phyloP scores from a whole-genome alignment of 2,329 filamentous ascomycete genomes.

The Trichoderma sp. region DNA sequence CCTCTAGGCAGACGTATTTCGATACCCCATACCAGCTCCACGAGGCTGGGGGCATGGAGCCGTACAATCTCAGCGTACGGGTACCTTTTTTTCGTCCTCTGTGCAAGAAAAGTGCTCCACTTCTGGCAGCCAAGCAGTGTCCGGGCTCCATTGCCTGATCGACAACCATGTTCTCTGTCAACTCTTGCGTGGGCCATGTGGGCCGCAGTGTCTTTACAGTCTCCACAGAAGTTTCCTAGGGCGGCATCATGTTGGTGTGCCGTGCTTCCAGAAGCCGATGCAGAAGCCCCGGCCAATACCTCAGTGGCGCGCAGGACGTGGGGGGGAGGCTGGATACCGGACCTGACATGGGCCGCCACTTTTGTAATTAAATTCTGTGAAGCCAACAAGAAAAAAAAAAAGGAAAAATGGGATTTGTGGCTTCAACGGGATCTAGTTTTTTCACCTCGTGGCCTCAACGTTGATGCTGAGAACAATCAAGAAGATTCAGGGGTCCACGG shows the following conservation, averaged over 20 bases:
- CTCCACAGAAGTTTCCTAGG: constrained; percentile 9
- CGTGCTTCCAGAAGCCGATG: constrained; percentile 31
- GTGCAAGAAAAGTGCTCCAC: constrained; percentile 15
- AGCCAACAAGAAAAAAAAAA: background rate
- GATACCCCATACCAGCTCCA: constrained; percentile 23
- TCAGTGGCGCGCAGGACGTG: constrained; percentile 9
- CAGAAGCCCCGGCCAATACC: constrained; percentile 22
- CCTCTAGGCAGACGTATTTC: constrained; percentile 29
- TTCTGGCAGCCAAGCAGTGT: constrained; percentile 20
- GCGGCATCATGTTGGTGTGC: constrained; percentile 26
- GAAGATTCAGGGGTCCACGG: background rate
- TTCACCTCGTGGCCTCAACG: background rate
- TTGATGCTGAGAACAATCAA: background rate
- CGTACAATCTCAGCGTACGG: constrained; percentile 1
- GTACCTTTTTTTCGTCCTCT: constrained; percentile 1
- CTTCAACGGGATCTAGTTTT: constrained; percentile 4
- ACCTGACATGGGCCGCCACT: constrained; percentile 18
- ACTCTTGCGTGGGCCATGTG: constrained; percentile 1
- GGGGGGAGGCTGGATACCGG: constrained; percentile 20
- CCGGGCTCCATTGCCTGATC: constrained; percentile 24
- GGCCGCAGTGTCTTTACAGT: background rate
- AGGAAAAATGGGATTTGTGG: background rate
- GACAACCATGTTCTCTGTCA: constrained; percentile 13
- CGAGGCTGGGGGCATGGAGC: constrained; percentile 16
- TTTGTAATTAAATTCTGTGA: constrained; percentile 28